phyloP scores from a whole-genome alignment of 768 basidiomycete genomes.

The Clavulina sp. region DNA sequence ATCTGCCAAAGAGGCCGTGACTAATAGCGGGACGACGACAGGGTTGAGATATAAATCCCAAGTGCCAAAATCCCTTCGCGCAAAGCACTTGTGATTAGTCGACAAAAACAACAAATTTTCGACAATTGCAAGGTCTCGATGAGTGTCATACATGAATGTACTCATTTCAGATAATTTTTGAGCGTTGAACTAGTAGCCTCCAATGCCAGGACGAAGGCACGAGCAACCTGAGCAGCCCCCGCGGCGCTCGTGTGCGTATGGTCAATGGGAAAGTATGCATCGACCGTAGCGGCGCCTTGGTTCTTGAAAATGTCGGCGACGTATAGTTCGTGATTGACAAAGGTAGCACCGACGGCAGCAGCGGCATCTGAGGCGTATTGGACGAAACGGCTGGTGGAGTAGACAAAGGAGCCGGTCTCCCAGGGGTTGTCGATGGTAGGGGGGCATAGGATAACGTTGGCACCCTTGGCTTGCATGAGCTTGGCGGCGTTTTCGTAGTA shows the following conservation, averaged over 20 bases:
- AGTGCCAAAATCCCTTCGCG: too few relatives aligned
- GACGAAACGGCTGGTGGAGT: not conserved
- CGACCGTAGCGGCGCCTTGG: not conserved
- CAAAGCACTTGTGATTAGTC: too few relatives aligned
- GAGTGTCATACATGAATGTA: too few relatives aligned
- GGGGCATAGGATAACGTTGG: not conserved
- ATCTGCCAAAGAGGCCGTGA: too few relatives aligned
- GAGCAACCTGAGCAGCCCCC: not conserved
- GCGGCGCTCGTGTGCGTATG: not conserved
- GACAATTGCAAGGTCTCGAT: too few relatives aligned
- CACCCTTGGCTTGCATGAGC: not conserved
- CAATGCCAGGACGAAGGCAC: not conserved
- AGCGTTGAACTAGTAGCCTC: not conserved
- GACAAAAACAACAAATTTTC: too few relatives aligned
- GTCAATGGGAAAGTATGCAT: not conserved
- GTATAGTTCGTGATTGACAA: not conserved
- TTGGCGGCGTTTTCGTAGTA: not conserved
- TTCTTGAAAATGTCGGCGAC: not conserved
- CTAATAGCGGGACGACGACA: too few relatives aligned
- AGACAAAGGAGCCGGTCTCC: not conserved
- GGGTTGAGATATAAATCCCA: too few relatives aligned
- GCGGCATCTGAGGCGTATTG: too few relatives aligned
- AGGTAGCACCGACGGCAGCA: not conserved
- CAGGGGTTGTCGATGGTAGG: not conserved
- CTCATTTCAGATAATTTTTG: not conserved